Base-by-base conservation (phyloP, 192 early-diverging fungal species). In the Physocladia obscura region DNA sequence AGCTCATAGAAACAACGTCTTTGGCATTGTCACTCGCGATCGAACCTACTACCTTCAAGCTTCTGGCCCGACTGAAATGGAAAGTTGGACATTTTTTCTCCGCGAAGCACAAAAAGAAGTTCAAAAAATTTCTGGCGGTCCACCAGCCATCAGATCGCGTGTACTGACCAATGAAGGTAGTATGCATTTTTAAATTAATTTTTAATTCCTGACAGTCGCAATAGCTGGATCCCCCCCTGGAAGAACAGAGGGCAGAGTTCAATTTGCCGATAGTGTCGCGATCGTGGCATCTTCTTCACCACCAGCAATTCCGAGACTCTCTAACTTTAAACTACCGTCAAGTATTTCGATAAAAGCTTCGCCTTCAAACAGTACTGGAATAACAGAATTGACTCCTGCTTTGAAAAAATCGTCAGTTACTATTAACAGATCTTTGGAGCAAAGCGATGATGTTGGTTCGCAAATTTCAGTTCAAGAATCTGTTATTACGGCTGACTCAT, bases 41-140 rank as follows among this genome's bases (percentile, higher is more conserved):
- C 70, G 91, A 22, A 89, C 87, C 13, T 93, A 82, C 56, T 91
- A 89, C 51, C 72, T 94, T 38, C 87, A 90, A 70, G 87, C 89
- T 0, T 63, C 69, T 1, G 74, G 76, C 22, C 68, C 76, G 3
- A 69, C 76, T 1, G 82, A 86, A 2, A 85, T 89, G 85, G 79
- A 91, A 56, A 81, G 84, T 57, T 94, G 92, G 92, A 29, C 79
- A n/a, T 49, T 58, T 32, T 39, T 69, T 11, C 17, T 79, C 3
- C 65, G 77, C 35, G 76, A 72, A 39, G 59, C 70, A 6, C 59
- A 56, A n/a, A 51, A 34, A 30, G 70, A 62, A 30, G 55, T 72
- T 35, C 70, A 72, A 39, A 60, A 62, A 29, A 21, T 56, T 5
- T 29, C 35, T n/a, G 51, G 70, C 32, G 60, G 49, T 19, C 70